phyloP scores from a whole-genome alignment of 305 asterid genomes.

The Solanum hybrid region DNA sequence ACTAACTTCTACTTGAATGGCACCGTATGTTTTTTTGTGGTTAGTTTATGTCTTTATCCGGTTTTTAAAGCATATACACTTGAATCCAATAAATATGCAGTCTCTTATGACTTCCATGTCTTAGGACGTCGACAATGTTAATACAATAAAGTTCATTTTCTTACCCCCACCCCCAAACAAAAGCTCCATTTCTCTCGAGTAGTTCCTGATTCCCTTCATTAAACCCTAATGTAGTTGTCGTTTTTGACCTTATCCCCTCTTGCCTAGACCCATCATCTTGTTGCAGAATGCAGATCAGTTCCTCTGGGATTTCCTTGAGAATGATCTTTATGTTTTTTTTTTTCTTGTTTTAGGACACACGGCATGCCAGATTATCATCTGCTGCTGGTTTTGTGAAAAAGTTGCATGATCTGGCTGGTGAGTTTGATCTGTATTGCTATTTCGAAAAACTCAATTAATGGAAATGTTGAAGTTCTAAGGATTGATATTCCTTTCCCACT shows the following conservation, averaged over 20 bases:
- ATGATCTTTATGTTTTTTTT: background rate
- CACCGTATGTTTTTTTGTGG: background rate
- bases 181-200: background rate
- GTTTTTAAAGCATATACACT: background rate
- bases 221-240: background rate
- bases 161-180: background rate
- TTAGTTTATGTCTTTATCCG: background rate
- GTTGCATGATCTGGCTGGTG: slow-evolving; percentile 92
- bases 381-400: slow-evolving; percentile 91
- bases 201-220: background rate
- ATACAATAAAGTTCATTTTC: background rate
- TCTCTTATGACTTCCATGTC: background rate
- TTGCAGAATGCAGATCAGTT: slow-evolving; percentile 2
- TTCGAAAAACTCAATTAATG: background rate
- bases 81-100: background rate
- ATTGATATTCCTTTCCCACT: slow-evolving; percentile 17
- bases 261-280: slow-evolving; percentile 2
- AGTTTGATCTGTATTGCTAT: slow-evolving; percentile 3
- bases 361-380: slow-evolving; percentile 72
- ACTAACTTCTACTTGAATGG: background rate
- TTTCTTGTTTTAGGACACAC: slow-evolving; percentile 53
- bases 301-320: background rate
- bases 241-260: slow-evolving; percentile 1
- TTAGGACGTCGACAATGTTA: background rate
- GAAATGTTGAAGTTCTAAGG: slow-evolving; percentile 14